Evolutionary conservation across 495 filamentous ascomycete genomes (phyloP).

Genomic region (Tuber melanosporum): DNA sequence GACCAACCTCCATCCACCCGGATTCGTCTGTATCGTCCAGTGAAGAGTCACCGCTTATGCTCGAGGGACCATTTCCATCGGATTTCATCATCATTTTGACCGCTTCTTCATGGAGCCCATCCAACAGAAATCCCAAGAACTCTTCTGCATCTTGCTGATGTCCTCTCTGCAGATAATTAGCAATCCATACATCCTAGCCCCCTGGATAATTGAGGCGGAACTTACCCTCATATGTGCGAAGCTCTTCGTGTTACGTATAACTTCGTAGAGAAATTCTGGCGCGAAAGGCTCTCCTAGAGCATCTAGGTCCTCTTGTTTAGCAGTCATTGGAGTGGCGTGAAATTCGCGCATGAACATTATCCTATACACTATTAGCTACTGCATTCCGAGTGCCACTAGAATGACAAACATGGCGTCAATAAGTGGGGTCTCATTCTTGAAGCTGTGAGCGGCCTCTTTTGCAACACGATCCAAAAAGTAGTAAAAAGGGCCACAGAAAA

Average conservation of each 20-base stretch:
- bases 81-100: slow-evolving; percentile 61
- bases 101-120: slow-evolving; percentile 90
- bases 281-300: slow-evolving; percentile 85
- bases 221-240: slow-evolving; percentile 86
- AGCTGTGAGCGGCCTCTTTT: slow-evolving; percentile 75
- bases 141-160: slow-evolving; percentile 98
- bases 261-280: slow-evolving; percentile 92
- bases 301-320: slow-evolving; percentile 73
- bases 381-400: background rate
- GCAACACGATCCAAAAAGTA: slow-evolving; percentile 83
- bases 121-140: slow-evolving; percentile 88
- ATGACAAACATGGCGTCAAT: slow-evolving; percentile 73
- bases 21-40: slow-evolving; percentile 39
- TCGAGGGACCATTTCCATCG: slow-evolving; percentile 40
- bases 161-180: slow-evolving; percentile 57
- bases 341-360: slow-evolving; percentile 97
- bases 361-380: slow-evolving; percentile 48
- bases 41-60: slow-evolving; percentile 30
- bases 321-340: slow-evolving; percentile 69
- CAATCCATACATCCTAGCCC: slow-evolving; percentile 10
- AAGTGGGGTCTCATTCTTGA: slow-evolving; percentile 89
- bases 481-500: slow-evolving; percentile 91
- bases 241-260: slow-evolving; percentile 74
- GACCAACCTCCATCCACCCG: slow-evolving; percentile 91
- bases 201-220: slow-evolving; percentile 14